Conservation (phyloP, 2,329 filamentous ascomycete species). For the Colletotrichum camelliae region DNA sequence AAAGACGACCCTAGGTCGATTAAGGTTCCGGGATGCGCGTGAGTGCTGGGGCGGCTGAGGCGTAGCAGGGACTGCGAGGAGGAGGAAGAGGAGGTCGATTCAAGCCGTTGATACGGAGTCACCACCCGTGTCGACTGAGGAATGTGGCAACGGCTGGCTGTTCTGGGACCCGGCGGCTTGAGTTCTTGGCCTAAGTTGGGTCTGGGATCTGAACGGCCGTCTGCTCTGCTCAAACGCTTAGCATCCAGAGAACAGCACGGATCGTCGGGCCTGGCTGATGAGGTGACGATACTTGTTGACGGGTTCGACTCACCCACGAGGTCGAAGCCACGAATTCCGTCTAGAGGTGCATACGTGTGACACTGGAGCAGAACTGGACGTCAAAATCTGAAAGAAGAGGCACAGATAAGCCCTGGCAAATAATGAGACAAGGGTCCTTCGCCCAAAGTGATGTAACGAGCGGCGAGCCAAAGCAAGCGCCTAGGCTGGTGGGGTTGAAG, state of each 20-base stretch:
- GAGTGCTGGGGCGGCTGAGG: conserved; percentile 10
- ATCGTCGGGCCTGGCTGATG: not conserved
- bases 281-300: not conserved
- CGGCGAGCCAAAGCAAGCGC: conserved; percentile 17
- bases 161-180: not conserved
- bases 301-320: conserved; percentile 5
- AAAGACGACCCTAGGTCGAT: conserved; percentile 4
- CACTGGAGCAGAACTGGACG: not conserved
- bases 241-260: not conserved
- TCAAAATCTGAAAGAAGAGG: conserved; percentile 15
- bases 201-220: not conserved
- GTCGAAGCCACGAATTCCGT: not conserved
- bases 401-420: conserved; percentile 13
- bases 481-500: conserved; percentile 5
- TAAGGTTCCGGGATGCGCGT: conserved; percentile 22
- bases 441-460: conserved; percentile 15
- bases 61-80: conserved; percentile 3
- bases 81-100: not conserved
- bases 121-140: not conserved
- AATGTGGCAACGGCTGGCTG: conserved; percentile 15
- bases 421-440: conserved; percentile 18
- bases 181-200: not conserved
- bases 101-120: conserved; percentile 5
- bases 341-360: not conserved
- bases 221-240: conserved; percentile 10